Conservation (phyloP, 495 filamentous ascomycete genomes). For the Articulospora tetracladia region DNA sequence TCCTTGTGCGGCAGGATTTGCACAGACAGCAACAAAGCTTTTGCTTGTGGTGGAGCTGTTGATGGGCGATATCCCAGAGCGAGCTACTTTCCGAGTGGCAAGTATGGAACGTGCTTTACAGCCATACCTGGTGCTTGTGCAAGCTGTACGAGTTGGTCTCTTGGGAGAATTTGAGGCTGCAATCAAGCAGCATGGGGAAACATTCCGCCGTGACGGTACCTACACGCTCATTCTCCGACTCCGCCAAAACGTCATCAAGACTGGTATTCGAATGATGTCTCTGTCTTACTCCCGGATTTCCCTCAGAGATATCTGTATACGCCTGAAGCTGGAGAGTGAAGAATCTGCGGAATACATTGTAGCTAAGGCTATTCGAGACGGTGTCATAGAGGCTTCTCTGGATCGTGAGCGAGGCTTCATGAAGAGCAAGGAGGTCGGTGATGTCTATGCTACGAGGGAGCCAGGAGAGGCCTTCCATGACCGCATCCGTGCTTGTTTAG, state of each 20-base stretch:
- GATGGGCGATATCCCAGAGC: constrained; percentile 98
- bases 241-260: constrained; percentile 98
- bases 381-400: constrained; percentile 92
- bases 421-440: constrained; percentile 94
- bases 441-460: constrained; percentile 93
- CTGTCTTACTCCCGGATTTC: constrained; percentile 96
- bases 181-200: constrained; percentile 72
- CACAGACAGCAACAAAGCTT: constrained; percentile 91
- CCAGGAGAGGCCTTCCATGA: constrained; percentile 96
- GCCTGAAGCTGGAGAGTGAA: constrained; percentile 85
- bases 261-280: constrained; percentile 98
- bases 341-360: constrained; percentile 99
- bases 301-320: constrained; percentile 95
- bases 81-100: constrained; percentile 84
- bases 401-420: constrained; percentile 95
- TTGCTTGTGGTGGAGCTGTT: constrained; percentile 92
- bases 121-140: constrained; percentile 89
- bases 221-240: constrained; percentile 93
- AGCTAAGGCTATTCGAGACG: constrained; percentile 95
- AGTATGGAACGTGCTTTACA: constrained; percentile 80
- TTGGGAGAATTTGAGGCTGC: constrained; percentile 85
- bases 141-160: constrained; percentile 92
- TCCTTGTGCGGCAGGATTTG: constrained; percentile 84
- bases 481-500: constrained; percentile 85
- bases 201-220: constrained; percentile 89